These are phyloP conservation scores for Calonectria hawksworthii DNA, from an alignment of 2,329 filamentous ascomycete genomes.

Conservation along the genomic window DNA sequence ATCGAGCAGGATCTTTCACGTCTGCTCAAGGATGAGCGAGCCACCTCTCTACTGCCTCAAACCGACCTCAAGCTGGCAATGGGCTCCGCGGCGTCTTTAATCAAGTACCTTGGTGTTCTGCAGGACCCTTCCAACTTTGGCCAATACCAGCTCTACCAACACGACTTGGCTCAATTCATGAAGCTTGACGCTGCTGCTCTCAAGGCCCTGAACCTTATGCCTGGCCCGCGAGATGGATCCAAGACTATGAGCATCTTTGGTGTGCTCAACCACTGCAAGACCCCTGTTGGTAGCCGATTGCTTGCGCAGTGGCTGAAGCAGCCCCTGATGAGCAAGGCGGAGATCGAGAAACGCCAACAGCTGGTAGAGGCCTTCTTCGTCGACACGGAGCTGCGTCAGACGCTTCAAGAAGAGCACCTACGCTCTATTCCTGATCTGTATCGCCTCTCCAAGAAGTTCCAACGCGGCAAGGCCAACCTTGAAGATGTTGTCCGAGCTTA, in stretches of 20 bases:
- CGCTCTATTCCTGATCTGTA: conserved; percentile 95
- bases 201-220: conserved; percentile 97
- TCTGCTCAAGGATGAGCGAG: conserved; percentile 87
- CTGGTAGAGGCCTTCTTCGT: conserved; percentile 95
- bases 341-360: conserved; percentile 93
- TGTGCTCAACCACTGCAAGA: conserved; percentile 97
- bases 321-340: conserved; percentile 89
- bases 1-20: conserved; percentile 95
- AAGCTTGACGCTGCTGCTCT: conserved; percentile 95
- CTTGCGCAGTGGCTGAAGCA: conserved; percentile 98
- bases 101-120: conserved; percentile 93
- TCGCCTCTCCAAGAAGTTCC: conserved; percentile 93
- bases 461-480: conserved; percentile 89
- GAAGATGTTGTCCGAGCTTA: conserved; percentile 97
- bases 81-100: conserved; percentile 92
- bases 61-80: conserved; percentile 96
- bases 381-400: conserved; percentile 93
- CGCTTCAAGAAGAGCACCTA: conserved; percentile 96
- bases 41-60: conserved; percentile 83
- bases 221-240: conserved; percentile 91
- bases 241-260: conserved; percentile 98
- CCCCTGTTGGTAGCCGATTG: conserved; percentile 89
- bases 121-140: conserved; percentile 96
- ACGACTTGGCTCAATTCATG: conserved; percentile 97
- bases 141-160: conserved; percentile 96